phyloP scores from a whole-genome alignment of 352 stramenopile genomes.

The Saprolegnia diclina region DNA sequence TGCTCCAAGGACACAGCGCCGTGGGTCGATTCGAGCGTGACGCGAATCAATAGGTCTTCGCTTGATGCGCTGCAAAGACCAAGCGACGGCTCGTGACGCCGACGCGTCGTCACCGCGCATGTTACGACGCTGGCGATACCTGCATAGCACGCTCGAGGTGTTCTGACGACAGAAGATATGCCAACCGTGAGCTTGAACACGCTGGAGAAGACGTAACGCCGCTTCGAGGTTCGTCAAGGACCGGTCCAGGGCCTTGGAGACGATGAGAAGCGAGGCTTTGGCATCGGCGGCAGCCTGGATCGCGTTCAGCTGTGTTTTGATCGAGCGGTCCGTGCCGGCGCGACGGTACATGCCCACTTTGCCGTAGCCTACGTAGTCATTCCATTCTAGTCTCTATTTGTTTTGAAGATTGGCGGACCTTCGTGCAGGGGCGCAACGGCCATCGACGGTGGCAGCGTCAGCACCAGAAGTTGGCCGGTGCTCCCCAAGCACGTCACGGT shows the following conservation, averaged over 20 bases:
- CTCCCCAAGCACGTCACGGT: no score
- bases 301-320: background rate
- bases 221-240: background rate
- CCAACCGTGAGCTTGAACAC: background rate
- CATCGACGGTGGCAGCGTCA: no score
- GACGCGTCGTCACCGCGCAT: background rate
- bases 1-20: no score
- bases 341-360: background rate
- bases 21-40: background rate
- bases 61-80: background rate
- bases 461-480: no score
- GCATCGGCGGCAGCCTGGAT: background rate
- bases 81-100: background rate
- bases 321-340: slow-evolving; percentile 3
- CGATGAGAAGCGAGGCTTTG: background rate
- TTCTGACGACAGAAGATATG: background rate
- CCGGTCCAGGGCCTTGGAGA: background rate
- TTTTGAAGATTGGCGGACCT: no score
- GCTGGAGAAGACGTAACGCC: background rate
- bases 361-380: background rate
- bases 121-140: background rate
- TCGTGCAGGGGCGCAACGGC: no score
- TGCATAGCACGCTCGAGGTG: background rate
- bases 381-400: no score
- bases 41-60: background rate